Percentiles rank a stretch among this genome's conserved stretches.
Conservation (phyloP, 768 basidiomycete species). For the Pulveroboletus frians region DNA sequence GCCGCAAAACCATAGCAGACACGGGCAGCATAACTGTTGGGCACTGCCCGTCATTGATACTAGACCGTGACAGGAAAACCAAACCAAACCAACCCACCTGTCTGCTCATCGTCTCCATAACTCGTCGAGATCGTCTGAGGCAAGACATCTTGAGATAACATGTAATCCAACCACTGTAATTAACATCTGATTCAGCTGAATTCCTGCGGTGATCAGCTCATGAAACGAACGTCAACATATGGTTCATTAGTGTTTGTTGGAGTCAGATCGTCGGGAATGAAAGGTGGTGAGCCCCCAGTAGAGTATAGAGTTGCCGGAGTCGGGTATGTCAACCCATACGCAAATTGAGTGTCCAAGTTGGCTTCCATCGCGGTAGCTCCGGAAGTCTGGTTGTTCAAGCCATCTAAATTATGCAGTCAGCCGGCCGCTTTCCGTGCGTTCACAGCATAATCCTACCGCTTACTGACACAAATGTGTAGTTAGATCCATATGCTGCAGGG, state of each 20-base stretch:
- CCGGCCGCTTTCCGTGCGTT: neutral
- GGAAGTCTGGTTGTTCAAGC: constrained; percentile 52
- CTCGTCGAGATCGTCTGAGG: constrained; percentile 67
- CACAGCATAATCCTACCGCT: constrained; percentile 37
- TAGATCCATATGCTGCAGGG: constrained; percentile 44
- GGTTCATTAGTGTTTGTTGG: constrained; percentile 46
- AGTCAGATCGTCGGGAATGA: constrained; percentile 41
- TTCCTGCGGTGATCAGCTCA: neutral
- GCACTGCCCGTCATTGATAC: constrained; percentile 42
- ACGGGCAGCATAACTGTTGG: constrained; percentile 50
- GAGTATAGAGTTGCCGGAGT: constrained; percentile 57
- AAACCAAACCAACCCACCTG: constrained; percentile 34
- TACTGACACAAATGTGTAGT: constrained; percentile 50
- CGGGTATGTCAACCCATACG: constrained; percentile 58
- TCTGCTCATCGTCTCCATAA: constrained; percentile 70
- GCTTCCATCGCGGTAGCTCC: constrained; percentile 57
- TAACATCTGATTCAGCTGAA: constrained; percentile 1
- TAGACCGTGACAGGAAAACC: neutral
- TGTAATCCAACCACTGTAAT: constrained; percentile 56
- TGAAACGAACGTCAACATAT: constrained; percentile 35
- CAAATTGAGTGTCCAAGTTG: constrained; percentile 63
- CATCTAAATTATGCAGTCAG: constrained; percentile 39
- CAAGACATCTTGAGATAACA: constrained; percentile 39
- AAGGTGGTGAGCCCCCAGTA: constrained; percentile 58
- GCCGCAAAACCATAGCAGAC: constrained; percentile 60